Evolutionary conservation across 1,284 basidiomycete species (phyloP), one percentile per base, ranked within the genome.

Genomic region (Ceratobasidium sp.): DNA sequence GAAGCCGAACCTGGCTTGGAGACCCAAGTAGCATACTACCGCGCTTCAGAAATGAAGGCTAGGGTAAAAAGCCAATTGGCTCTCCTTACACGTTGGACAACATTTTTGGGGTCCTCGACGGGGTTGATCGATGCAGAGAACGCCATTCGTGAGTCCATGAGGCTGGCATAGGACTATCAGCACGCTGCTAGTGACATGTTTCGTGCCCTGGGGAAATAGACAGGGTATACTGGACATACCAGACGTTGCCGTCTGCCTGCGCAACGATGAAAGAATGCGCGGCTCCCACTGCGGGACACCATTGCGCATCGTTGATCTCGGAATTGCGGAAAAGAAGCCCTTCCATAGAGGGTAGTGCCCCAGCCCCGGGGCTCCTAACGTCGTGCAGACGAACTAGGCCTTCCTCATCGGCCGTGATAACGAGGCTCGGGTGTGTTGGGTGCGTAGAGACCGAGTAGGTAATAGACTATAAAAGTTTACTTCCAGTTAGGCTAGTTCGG

Each of bases 271-370:
- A 75, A 55, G 73, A 75, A 75, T 75, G 73, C 16, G 60, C 60
- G 18, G 73, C 73, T 16, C 73, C 73, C n/a, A 60, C 14, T 10
- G 46, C 48, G 38, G 73, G 73, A 65, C 73, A 75, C 73, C 73
- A 75, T 44, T 75, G 73, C 8, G 73, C 73, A 55, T 75, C 73
- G 60, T 75, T 75, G 44, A 75, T 75, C 60, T 75, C 73, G 73
- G 73, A 75, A 27, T 75, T 75, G 73, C 73, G 73, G 73, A 55
- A 60, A 46, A 75, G 30, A 54, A 65, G 48, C 3, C 73, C 62
- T 55, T 75, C 73, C 73, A 75, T 75, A 75, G 73, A 75, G 16
- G 73, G 73, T n/a, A 66, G 41, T 68, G 50, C 66, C 48, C 59
- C 73, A 52, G 62, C 35, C 44, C 73, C 60, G 18, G 73, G 60